Conservation (phyloP, 179 eudicot genomes). For the Drosera spatulata region DNA sequence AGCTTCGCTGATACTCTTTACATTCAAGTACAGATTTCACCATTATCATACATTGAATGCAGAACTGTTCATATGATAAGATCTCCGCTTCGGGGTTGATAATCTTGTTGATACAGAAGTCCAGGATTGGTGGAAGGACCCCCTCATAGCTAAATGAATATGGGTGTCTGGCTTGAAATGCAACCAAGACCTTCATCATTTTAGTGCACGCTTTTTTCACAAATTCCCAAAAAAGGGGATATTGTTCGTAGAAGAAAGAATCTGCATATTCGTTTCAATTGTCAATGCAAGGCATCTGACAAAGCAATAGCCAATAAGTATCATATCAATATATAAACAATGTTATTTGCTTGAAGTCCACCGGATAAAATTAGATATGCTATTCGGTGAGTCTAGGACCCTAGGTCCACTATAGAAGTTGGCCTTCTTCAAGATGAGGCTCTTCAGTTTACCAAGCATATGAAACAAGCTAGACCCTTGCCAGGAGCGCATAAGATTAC, state of each 20-base stretch:
- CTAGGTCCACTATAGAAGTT: too few relatives aligned
- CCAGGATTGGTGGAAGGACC: conserved; percentile 65
- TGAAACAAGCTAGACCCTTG: too few relatives aligned
- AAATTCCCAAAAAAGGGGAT: conserved; percentile 69
- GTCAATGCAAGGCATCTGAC: not conserved
- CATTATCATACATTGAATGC: conserved; percentile 84
- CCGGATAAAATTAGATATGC: too few relatives aligned
- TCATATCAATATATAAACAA: too few relatives aligned
- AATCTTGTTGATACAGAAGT: conserved; percentile 79
- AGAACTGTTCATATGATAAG: conserved; percentile 65
- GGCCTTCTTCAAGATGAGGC: too few relatives aligned
- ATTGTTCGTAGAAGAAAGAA: conserved; percentile 56
- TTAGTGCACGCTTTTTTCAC: conserved; percentile 68
- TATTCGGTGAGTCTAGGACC: too few relatives aligned
- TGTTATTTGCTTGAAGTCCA: too few relatives aligned
- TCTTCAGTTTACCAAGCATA: too few relatives aligned
- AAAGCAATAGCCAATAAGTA: too few relatives aligned
- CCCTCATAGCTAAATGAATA: conserved; percentile 86
- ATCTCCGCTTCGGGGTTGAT: conserved; percentile 70
- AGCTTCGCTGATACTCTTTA: conserved; percentile 78
- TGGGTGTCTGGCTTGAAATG: conserved; percentile 86
- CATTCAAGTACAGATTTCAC: conserved; percentile 83
- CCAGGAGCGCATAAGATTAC: too few relatives aligned
- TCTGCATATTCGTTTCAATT: conserved; percentile 39
- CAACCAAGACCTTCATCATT: conserved; percentile 75